These are phyloP conservation scores for Nicotiana paniculata DNA, from an alignment of 257 asterid genomes.

Conservation along the genomic window DNA sequence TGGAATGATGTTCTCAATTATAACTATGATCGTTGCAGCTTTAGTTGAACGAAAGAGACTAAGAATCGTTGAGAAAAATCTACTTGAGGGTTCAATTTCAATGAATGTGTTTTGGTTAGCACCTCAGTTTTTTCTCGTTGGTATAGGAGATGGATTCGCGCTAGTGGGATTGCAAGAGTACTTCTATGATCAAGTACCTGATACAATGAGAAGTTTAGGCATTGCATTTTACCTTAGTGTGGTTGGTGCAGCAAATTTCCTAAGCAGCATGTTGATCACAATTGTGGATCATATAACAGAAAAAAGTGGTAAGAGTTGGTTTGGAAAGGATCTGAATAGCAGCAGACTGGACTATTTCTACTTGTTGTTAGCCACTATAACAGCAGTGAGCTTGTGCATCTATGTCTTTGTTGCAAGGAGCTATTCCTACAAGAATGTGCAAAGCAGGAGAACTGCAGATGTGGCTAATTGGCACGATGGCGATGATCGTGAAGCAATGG, in stretches of 20 bases:
- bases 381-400: slow-evolving; percentile 28
- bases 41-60: slow-evolving; percentile 48
- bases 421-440: slow-evolving; percentile 64
- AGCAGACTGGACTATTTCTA: slow-evolving; percentile 58
- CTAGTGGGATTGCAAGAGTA: slow-evolving; percentile 82
- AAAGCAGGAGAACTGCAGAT: slow-evolving; percentile 29
- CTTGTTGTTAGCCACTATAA: slow-evolving; percentile 52
- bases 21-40: slow-evolving; percentile 62
- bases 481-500: slow-evolving; percentile 19
- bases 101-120: slow-evolving; percentile 29
- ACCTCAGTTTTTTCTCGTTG: slow-evolving; percentile 71
- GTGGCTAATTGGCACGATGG: slow-evolving; percentile 40
- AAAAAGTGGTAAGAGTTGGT: slow-evolving; percentile 53
- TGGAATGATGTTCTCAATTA: slow-evolving; percentile 55
- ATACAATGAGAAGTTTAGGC: slow-evolving; percentile 78
- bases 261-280: slow-evolving; percentile 64
- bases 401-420: slow-evolving; percentile 47
- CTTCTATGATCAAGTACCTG: slow-evolving; percentile 75
- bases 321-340: slow-evolving; percentile 45
- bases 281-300: slow-evolving; percentile 43
- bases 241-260: slow-evolving; percentile 61
- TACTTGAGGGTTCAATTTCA: slow-evolving; percentile 9
- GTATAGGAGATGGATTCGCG: slow-evolving; percentile 81
- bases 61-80: slow-evolving; percentile 16
- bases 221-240: slow-evolving; percentile 64